Evolutionary conservation across 2,329 filamentous ascomycete genomes (phyloP), one percentile per base, ranked within the genome.

Genomic region (Ceratocystis alfenasii): DNA sequence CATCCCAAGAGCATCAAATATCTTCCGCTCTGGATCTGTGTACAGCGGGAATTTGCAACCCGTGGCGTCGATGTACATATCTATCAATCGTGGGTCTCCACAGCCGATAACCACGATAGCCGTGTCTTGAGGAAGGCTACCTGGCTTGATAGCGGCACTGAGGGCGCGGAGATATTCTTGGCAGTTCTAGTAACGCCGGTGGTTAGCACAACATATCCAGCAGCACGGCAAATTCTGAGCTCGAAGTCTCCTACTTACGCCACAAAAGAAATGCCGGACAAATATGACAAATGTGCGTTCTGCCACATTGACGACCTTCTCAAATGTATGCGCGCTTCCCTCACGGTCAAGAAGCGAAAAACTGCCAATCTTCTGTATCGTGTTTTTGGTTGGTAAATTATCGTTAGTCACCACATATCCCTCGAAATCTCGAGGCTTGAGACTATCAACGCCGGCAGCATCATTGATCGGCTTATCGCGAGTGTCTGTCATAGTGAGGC

Each of bases 241-340:
- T 8, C 59, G 12, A 12, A 28, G 25, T 48, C 25, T 41, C 7
- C 22, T 59, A 80, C 86, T 74, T 79, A 89, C 87, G 45, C 87
- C 87, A 72, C 88, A 91, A 78, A 89, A 90, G 75, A 91, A 92
- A 75, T 91, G 88, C 57, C 88, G 81, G 66, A 92, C 80, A 72
- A 92, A 91, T 70, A 91, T 83, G 53, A 90, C 75, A 41, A 92
- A 78, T 33, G 89, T 83, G 2, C 84, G 77, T 20, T 79, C 76
- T 12, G 81, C 77, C 2, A 78, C 77, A 65, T 81, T 72, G 86
- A 87, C 33, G 89, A 75, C 70, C 80, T 84, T 74, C 81, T 81
- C 74, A 20, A 90, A 90, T 0, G 81, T 76, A 55, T 80, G 80
- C 15, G 80, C 75, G 65, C 82, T 83, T 66, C 85, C 84, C 66